These are phyloP conservation scores for Kwoniella sp. DNA, from an alignment of 768 basidiomycete genomes.

Conservation along the genomic window DNA sequence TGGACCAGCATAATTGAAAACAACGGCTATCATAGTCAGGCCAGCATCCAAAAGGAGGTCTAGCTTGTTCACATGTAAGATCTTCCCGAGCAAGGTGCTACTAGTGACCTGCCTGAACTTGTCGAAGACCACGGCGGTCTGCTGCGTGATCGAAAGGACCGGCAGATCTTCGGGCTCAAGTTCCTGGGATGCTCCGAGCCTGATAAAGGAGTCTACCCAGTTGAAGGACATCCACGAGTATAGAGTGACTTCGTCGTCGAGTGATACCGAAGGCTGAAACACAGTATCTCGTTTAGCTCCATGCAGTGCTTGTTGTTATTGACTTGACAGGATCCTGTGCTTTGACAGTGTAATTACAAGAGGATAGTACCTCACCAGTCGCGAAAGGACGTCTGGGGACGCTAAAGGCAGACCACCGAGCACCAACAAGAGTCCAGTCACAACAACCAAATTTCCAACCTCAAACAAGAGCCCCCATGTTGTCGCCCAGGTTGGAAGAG, in stretches of 20 bases:
- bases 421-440: slow-evolving; percentile 24
- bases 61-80: slow-evolving; percentile 40
- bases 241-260: slow-evolving; percentile 48
- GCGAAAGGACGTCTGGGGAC: slow-evolving; percentile 31
- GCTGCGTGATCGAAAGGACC: slow-evolving; percentile 39
- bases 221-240: slow-evolving; percentile 50
- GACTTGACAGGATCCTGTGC: no score
- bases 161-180: slow-evolving; percentile 49
- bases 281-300: not conserved
- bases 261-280: slow-evolving; percentile 30
- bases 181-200: slow-evolving; percentile 42
- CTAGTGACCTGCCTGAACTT: slow-evolving; percentile 33
- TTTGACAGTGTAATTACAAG: no score
- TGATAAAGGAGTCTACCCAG: slow-evolving; percentile 51
- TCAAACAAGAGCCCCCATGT: slow-evolving; percentile 27
- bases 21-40: slow-evolving; percentile 69
- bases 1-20: slow-evolving; percentile 77
- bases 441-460: slow-evolving; percentile 22
- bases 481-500: slow-evolving; percentile 36
- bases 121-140: slow-evolving; percentile 42
- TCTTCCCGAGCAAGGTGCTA: slow-evolving; percentile 34
- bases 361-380: slow-evolving; percentile 32
- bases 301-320: not conserved
- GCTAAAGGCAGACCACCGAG: slow-evolving; percentile 40
- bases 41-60: slow-evolving; percentile 64